Conservation (phyloP, 768 basidiomycete species). For the Steccherinum ochraceum region DNA sequence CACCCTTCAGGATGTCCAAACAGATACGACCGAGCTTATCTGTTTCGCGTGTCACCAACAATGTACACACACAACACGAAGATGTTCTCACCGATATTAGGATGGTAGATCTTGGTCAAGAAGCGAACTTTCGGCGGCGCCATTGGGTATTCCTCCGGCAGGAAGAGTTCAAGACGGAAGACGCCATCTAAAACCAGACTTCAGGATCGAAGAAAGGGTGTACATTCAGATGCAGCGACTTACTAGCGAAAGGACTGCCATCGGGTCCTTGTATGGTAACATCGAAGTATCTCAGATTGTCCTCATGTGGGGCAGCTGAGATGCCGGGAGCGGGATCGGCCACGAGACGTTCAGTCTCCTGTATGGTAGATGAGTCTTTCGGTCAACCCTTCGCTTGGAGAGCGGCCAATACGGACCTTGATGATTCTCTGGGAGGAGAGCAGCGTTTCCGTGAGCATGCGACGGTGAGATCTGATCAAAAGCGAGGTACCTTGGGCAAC, state of each 20-base stretch:
- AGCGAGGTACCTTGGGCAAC: constrained; percentile 42
- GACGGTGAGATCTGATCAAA: not conserved
- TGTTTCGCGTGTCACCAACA: constrained; percentile 24
- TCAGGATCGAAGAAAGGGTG: constrained; percentile 1
- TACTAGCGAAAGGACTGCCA: constrained; percentile 82
- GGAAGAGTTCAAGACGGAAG: constrained; percentile 94
- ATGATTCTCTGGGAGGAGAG: constrained; percentile 38
- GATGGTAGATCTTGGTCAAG: constrained; percentile 97
- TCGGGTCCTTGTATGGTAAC: constrained; percentile 94
- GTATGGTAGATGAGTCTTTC: not conserved
- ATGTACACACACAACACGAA: constrained; percentile 3
- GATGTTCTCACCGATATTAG: constrained; percentile 92
- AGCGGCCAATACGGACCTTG: constrained; percentile 31
- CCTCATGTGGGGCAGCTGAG: constrained; percentile 90
- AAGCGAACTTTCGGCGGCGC: constrained; percentile 97
- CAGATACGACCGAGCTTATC: constrained; percentile 99
- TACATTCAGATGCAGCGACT: constrained; percentile 15
- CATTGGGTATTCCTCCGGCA: constrained; percentile 99
- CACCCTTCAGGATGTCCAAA: constrained; percentile 95
- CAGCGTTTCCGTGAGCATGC: not conserved
- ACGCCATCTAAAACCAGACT: constrained; percentile 58
- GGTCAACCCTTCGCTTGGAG: constrained; percentile 8
- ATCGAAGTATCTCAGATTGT: constrained; percentile 98
- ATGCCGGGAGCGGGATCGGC: constrained; percentile 98
- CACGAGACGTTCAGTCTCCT: constrained; percentile 98